Evolutionary conservation across 73 alveolate species (phyloP).

Genomic region (Blepharisma japonicum): DNA sequence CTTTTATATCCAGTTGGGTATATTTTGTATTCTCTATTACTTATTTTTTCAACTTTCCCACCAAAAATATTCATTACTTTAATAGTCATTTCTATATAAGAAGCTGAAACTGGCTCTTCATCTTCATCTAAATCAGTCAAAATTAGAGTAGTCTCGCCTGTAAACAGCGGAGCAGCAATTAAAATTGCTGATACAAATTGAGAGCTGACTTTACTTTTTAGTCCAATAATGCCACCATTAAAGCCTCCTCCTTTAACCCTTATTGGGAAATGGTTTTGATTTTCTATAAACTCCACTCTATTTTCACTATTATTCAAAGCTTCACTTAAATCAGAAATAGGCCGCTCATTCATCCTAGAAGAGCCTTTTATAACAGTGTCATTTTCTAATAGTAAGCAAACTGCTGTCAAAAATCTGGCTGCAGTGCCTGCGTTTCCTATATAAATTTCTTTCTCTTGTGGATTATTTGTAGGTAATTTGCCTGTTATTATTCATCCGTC

Average conservation of each 20-base stretch:
- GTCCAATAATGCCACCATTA: slow-evolving; percentile 2
- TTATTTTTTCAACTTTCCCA: neutral
- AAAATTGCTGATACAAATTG: slow-evolving; percentile 29
- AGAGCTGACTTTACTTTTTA: neutral
- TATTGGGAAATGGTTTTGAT: neutral
- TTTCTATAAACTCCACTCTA: neutral
- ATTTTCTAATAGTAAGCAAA: slow-evolving; percentile 24
- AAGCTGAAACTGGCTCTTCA: slow-evolving; percentile 24
- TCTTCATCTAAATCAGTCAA: neutral
- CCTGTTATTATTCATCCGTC: neutral
- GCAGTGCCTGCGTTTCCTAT: slow-evolving; percentile 46
- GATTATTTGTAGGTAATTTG: neutral
- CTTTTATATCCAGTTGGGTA: neutral
- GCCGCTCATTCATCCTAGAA: slow-evolving; percentile 37
- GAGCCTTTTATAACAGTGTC: slow-evolving; percentile 19
- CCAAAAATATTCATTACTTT: slow-evolving; percentile 31
- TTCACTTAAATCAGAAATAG: slow-evolving; percentile 34
- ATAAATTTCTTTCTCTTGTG: slow-evolving; percentile 9
- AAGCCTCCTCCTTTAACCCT: slow-evolving; percentile 30
- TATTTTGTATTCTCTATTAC: neutral
- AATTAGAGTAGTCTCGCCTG: neutral
- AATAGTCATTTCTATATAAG: slow-evolving; percentile 37
- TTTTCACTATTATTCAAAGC: slow-evolving; percentile 1
- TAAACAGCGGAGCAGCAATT: slow-evolving; percentile 25
- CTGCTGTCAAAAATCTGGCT: slow-evolving; percentile 36